phyloP scores from a whole-genome alignment of 805 yeast genomes.

The Wickerhamiella domercqiae region DNA sequence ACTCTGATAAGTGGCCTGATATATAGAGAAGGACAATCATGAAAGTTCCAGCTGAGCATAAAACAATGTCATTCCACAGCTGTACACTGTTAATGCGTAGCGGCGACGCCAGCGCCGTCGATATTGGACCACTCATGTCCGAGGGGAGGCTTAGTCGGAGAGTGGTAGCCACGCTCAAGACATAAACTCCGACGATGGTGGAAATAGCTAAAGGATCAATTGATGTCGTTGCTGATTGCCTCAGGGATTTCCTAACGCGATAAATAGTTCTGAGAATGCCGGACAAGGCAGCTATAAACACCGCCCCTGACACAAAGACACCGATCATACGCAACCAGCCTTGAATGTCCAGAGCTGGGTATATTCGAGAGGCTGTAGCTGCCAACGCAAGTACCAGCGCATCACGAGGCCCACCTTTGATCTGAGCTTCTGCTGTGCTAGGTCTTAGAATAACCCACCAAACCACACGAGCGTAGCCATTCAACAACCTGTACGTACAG shows the following conservation, averaged over 20 bases:
- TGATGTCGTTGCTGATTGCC: conserved; percentile 2
- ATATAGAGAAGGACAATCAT: conserved; percentile 18
- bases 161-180: conserved; percentile 27
- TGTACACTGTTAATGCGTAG: conserved; percentile 25
- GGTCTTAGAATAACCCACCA: conserved; percentile 16
- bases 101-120: conserved; percentile 28
- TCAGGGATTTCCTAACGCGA: conserved; percentile 10
- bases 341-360: conserved; percentile 20
- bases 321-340: conserved; percentile 28
- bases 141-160: conserved; percentile 28
- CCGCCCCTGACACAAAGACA: conserved; percentile 26
- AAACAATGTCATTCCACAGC: conserved; percentile 26
- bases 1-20: conserved; percentile 2
- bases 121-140: conserved; percentile 27
- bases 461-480: conserved; percentile 17
- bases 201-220: conserved; percentile 22
- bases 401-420: conserved; percentile 16
- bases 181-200: conserved; percentile 26
- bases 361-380: conserved; percentile 5
- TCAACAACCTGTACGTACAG: conserved; percentile 28
- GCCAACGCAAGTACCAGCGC: conserved; percentile 16
- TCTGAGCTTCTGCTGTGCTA: conserved; percentile 3
- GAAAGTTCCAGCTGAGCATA: conserved; percentile 21
- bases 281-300: conserved; percentile 25
- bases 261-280: conserved; percentile 21